Evolutionary conservation across 805 yeast genomes (phyloP), one percentile per base, ranked within the genome.

Genomic region (Monosporozyma siamensis): DNA sequence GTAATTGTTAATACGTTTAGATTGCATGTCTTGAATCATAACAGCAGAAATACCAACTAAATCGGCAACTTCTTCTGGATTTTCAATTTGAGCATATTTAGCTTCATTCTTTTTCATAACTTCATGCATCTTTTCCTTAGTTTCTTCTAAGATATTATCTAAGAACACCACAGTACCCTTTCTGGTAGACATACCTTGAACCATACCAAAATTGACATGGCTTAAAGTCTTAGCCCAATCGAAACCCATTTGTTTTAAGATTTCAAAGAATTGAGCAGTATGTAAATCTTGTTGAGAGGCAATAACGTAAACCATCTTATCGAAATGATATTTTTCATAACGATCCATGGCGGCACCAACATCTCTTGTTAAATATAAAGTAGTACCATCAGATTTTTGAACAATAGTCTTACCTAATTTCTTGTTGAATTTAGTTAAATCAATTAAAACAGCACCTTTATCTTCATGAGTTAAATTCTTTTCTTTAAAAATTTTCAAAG

Each of bases 1-100:
- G 70, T 90, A 90, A 71, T 92, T 89, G 72, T 89, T 88, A 66
- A 89, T 76, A 65, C 98, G 82, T 72, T 90, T 90, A 47, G 95
- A 80, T 68, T 86, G 94, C 97, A 92, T 88, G 66, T 90, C 98
- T 73, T 90, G 98, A 59, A 92, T 84, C 96, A 92, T 89, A 45
- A 90, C 95, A 4, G 97, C 97, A 25, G 96, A 82, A 47, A 90
- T 84, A 61, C 97, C 98, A 45, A 90, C 80, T 55, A 87, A 72
- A 66, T 92, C 97, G 44, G 98, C 97, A 55, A 92, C 82, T 61
- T 78, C 77, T 46, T 90, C 97, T 23, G 98, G 97, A 61, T 90
- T 77, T 60, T 82, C 90, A 53, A 92, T 85, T 67, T 87, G 95
- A 3, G 90, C 82, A 61, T 89, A 92, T 67, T 92, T 90, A 51